Conservation (phyloP, 2,329 filamentous ascomycete species). For the Teratosphaeria viscida region DNA sequence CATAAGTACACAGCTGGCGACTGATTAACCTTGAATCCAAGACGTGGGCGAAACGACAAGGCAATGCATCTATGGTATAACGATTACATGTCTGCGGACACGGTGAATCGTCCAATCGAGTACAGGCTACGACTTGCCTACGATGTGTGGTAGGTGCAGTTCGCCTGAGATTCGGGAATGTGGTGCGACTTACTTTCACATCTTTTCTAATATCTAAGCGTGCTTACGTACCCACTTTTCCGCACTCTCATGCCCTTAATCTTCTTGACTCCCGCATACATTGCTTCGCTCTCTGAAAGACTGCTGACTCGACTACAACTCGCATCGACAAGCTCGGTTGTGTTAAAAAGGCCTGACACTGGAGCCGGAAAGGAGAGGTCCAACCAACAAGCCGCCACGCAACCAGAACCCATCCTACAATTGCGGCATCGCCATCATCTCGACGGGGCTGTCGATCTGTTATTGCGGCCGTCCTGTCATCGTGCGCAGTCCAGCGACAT, state of each 20-base stretch:
- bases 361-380: neutral
- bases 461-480: neutral
- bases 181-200: neutral
- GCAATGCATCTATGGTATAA: too few species aligned
- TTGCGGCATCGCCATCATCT: neutral
- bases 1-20: too few species aligned
- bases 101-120: too few species aligned
- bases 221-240: neutral
- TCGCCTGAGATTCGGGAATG: too few species aligned
- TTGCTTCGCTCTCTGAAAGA: neutral
- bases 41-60: too few species aligned
- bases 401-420: neutral
- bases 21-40: too few species aligned
- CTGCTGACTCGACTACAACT: neutral
- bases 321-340: neutral
- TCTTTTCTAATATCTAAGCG: neutral
- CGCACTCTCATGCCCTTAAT: neutral
- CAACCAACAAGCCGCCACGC: neutral
- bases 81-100: too few species aligned
- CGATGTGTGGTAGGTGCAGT: too few species aligned
- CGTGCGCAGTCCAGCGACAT: neutral
- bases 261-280: neutral
- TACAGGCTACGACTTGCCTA: too few species aligned
- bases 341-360: neutral
- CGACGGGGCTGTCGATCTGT: neutral